Evolutionary conservation across 2,329 filamentous ascomycete genomes (phyloP), one percentile per base, ranked within the genome.

Genomic region (Hypoxylon sp.): DNA sequence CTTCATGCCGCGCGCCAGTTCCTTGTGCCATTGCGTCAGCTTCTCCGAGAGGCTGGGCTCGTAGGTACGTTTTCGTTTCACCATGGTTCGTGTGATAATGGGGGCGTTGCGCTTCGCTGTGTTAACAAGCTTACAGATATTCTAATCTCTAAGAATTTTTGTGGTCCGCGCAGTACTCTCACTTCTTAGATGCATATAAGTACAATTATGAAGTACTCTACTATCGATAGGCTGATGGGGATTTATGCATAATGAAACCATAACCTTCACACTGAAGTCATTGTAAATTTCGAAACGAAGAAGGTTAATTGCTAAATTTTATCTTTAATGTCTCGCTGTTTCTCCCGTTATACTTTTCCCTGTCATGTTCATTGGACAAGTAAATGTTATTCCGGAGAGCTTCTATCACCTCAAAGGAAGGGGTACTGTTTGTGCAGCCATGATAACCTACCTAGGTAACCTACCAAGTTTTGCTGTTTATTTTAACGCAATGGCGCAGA

Each of bases 1-100:
- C 76, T 93, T 93, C 63, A 94, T 82, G 0, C 89, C 89, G 60
- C 87, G 84, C 64, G 84, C 84, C 7, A 94, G 80, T 34, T 88
- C 82, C 72, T 86, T 87, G 67, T 84, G 82, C 70, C 83, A 80
- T 68, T 85, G 83, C 7, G 80, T 77, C n/a, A 89, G 79, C 64
- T 82, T 81, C 7, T 82, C 79, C 7, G 82, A 79, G 47, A 87
- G 76, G 59, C 74, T 78, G 28, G 78, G 76, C 47, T 83, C 80
- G 59, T 74, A 69, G 61, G 85, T 88, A 68, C 87, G 80, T 78
- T 89, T 89, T 32, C 71, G 70, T 54, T 73, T 74, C 62, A 69
- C 69, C 71, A 73, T 67, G 39, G 39, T 19, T 34, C 26, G 32
- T 24, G 43, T 10, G 54, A 15, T 58, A 5, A n/a, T n/a, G 59